Evolutionary conservation across 2,329 filamentous ascomycete genomes (phyloP).

Genomic region (Alternaria sp.): DNA sequence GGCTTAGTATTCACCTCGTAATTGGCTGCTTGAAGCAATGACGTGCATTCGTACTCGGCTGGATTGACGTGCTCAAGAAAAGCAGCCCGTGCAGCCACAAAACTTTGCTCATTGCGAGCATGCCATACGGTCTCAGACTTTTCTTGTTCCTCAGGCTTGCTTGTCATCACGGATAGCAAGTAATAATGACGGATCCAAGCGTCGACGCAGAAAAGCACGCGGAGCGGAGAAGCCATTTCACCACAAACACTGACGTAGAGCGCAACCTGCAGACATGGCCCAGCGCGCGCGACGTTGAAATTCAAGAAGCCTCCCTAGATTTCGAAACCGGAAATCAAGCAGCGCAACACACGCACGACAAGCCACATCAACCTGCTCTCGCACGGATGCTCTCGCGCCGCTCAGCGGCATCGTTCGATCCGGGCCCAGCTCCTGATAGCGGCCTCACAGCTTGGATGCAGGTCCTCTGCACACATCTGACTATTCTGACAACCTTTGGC

Average conservation of each 20-base stretch:
- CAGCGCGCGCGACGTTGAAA: constrained; percentile 29
- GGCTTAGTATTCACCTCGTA: neutral
- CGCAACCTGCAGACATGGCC: constrained; percentile 24
- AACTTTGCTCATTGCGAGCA: neutral
- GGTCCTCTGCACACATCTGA: constrained; percentile 58
- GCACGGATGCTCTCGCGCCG: constrained; percentile 33
- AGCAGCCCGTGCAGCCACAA: neutral
- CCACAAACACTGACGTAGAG: constrained; percentile 4
- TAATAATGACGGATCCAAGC: neutral
- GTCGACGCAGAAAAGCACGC: constrained; percentile 5
- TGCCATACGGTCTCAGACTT: neutral
- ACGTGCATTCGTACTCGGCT: neutral
- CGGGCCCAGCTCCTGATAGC: constrained; percentile 55
- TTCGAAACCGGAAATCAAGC: constrained; percentile 10
- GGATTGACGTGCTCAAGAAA: neutral
- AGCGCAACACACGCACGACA: constrained; percentile 4
- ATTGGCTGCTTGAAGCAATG: neutral
- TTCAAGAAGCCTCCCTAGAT: constrained; percentile 21
- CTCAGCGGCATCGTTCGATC: constrained; percentile 38
- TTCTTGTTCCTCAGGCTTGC: neutral
- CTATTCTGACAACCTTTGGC: constrained; percentile 66
- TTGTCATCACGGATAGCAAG: neutral
- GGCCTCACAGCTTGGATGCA: constrained; percentile 66
- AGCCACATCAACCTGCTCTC: constrained; percentile 15
- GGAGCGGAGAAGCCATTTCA: neutral